A percentile compares a stretch with the other conserved stretches of the same genome.
Evolutionary conservation across 345 rosid genomes (phyloP).

Genomic region (Citrus glauca): DNA sequence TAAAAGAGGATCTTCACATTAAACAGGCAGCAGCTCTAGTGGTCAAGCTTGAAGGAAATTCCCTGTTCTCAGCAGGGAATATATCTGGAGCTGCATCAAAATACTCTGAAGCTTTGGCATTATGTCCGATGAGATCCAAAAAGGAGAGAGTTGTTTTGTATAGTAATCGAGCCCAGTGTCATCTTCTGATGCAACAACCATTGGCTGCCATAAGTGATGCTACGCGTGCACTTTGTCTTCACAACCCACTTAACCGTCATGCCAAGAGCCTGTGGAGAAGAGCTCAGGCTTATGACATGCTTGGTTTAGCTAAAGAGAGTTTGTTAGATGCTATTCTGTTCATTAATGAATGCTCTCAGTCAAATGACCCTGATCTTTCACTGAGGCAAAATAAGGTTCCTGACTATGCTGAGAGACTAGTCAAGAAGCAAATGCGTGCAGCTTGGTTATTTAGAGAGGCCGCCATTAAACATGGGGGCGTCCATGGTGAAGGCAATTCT

Average conservation of each 20-base stretch:
- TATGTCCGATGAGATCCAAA: conserved; percentile 93
- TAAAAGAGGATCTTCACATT: conserved; percentile 96
- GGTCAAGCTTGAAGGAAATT: conserved; percentile 97
- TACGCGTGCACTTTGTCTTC: conserved; percentile 82
- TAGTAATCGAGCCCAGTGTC: conserved; percentile 95
- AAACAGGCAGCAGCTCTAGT: conserved; percentile 94
- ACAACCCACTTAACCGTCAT: conserved; percentile 83
- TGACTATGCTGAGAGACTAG: conserved; percentile 92
- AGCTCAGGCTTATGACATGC: conserved; percentile 98
- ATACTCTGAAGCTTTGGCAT: conserved; percentile 84
- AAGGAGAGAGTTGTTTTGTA: conserved; percentile 94
- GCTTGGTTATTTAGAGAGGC: conserved; percentile 99
- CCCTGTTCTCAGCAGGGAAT: conserved; percentile 91
- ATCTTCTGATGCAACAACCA: conserved; percentile 93
- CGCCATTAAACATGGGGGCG: conserved; percentile 85
- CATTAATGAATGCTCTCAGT: conserved; percentile 95
- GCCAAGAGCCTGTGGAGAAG: conserved; percentile 99
- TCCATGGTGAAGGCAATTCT: conserved; percentile 64
- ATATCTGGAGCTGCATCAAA: conserved; percentile 85
- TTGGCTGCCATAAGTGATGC: conserved; percentile 90
- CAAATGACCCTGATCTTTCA: conserved; percentile 90
- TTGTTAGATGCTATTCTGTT: conserved; percentile 94
- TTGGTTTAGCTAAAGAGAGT: conserved; percentile 90
- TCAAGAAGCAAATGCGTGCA: conserved; percentile 97
- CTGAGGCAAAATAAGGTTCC: conserved; percentile 96